Evolutionary conservation across 2,329 filamentous ascomycete species (phyloP).

Genomic region (Allantophomopsis lycopodina): DNA sequence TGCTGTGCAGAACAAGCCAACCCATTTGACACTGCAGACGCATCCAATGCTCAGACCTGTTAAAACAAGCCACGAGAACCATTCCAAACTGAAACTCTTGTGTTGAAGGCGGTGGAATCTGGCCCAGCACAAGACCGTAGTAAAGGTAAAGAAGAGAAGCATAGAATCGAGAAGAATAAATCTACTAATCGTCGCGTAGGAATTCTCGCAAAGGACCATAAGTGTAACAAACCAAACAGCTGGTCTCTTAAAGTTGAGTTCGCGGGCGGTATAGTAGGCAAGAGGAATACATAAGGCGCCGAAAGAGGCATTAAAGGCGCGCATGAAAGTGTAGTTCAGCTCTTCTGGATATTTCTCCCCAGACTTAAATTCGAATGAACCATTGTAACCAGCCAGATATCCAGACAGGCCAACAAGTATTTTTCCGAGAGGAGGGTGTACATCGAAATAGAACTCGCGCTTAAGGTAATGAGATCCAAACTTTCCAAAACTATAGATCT

Average conservation of each 20-base stretch:
- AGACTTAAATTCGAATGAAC: slow-evolving; percentile 98
- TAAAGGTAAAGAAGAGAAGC: slow-evolving; percentile 97
- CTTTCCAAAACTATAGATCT: slow-evolving; percentile 63
- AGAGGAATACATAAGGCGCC: slow-evolving; percentile 85
- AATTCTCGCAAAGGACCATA: slow-evolving; percentile 98
- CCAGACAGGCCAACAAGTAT: slow-evolving; percentile 96
- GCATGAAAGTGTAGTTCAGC: slow-evolving; percentile 97
- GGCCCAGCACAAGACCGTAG: slow-evolving; percentile 92
- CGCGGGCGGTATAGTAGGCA: slow-evolving; percentile 88
- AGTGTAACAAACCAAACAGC: slow-evolving; percentile 91
- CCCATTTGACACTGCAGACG: slow-evolving; percentile 97
- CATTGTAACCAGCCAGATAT: slow-evolving; percentile 95
- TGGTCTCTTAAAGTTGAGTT: slow-evolving; percentile 73
- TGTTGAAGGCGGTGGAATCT: slow-evolving; percentile 85
- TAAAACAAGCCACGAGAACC: slow-evolving; percentile 90
- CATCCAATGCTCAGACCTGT: slow-evolving; percentile 94
- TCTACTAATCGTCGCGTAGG: slow-evolving; percentile 95
- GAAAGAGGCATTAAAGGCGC: slow-evolving; percentile 91
- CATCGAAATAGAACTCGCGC: slow-evolving; percentile 97
- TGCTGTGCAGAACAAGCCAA: slow-evolving; percentile 89
- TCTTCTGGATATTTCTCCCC: slow-evolving; percentile 90
- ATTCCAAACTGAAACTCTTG: slow-evolving; percentile 77
- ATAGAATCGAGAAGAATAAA: slow-evolving; percentile 98
- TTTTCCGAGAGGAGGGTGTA: slow-evolving; percentile 91
- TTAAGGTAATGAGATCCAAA: slow-evolving; percentile 99